Base-by-base conservation (phyloP, 2,329 filamentous ascomycete species). In the Hypoxylon sp. region DNA sequence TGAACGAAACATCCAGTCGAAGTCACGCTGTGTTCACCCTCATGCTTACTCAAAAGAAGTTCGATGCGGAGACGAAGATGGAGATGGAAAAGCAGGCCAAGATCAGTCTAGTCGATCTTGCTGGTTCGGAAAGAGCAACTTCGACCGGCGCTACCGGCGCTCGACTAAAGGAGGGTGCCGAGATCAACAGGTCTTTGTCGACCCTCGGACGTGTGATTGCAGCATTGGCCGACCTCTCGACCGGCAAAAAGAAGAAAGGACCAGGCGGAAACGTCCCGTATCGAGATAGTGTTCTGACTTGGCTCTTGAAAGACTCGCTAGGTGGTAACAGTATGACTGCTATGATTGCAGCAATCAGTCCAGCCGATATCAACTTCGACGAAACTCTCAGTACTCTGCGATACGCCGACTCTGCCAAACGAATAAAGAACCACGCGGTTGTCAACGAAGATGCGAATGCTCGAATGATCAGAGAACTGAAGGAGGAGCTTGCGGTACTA, bases 351-450 rank as follows among this genome's bases (percentile, higher is more conserved):
- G 94, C 94, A 48, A 97, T 99, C 72, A 97, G 93, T 70, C 95
- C 95, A 3, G 95, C 95, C 51, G 95, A 99, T 76, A 98, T 98
- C 79, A 99, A 99, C 77, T 98, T 96, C 72, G 95, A 99, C 66
- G 95, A 99, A 76, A 99, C 96, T 0, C 82, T 99, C 15, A 95
- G 93, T 73, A 99, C 95, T 0, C 82, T 99, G 23, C 87, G 96
- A 70, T 99, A 99, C 75, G 95, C 96, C 53, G 94, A 99, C 73
- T 97, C 92, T 6, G 95, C 95, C 21, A 99, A 99, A 79, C 88
- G 95, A 69, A 99, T 99, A 83, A 98, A 98, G 91, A 99, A 99
- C 78, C 95, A 99, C 75, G 95, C 95, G 55, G 95, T 99, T 47
- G 90, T 99, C 75, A 99, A 99, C 79, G 95, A 99, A 75, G 95